Evolutionary conservation across 2,329 filamentous ascomycete species (phyloP).

Genomic region (Nothopassalora personata): DNA sequence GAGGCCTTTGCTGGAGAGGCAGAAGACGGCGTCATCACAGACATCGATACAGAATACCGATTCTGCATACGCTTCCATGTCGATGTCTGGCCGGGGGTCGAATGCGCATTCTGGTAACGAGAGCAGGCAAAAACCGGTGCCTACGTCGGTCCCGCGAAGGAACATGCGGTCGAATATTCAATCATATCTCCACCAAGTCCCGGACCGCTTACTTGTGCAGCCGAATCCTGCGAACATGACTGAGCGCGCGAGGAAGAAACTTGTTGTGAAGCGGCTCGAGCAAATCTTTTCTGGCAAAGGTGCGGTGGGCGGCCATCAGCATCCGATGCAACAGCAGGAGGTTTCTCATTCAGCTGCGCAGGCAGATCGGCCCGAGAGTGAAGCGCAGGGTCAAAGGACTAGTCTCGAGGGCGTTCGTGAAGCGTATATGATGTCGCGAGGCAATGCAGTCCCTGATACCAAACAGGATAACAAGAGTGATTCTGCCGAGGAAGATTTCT

Average conservation of each 20-base stretch:
- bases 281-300: slow-evolving; percentile 73
- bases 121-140: slow-evolving; percentile 20
- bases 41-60: slow-evolving; percentile 42
- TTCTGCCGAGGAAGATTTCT: slow-evolving; percentile 3
- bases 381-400: slow-evolving; percentile 35
- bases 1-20: slow-evolving; percentile 47
- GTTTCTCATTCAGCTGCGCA: slow-evolving; percentile 51
- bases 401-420: slow-evolving; percentile 42
- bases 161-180: slow-evolving; percentile 50
- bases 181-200: slow-evolving; percentile 67
- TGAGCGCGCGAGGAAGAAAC: slow-evolving; percentile 68
- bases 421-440: slow-evolving; percentile 39
- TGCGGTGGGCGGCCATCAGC: slow-evolving; percentile 42
- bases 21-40: slow-evolving; percentile 58
- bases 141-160: not conserved
- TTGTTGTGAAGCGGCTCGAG: slow-evolving; percentile 71
- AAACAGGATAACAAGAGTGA: slow-evolving; percentile 2
- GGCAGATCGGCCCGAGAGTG: slow-evolving; percentile 39
- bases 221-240: slow-evolving; percentile 52
- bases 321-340: slow-evolving; percentile 53
- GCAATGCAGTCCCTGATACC: slow-evolving; percentile 21
- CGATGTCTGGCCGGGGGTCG: slow-evolving; percentile 43
- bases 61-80: slow-evolving; percentile 60
- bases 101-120: slow-evolving; percentile 34
- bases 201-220: slow-evolving; percentile 60